Base-by-base conservation (phyloP, 2,329 filamentous ascomycete species). In the Colletotrichum lupini region DNA sequence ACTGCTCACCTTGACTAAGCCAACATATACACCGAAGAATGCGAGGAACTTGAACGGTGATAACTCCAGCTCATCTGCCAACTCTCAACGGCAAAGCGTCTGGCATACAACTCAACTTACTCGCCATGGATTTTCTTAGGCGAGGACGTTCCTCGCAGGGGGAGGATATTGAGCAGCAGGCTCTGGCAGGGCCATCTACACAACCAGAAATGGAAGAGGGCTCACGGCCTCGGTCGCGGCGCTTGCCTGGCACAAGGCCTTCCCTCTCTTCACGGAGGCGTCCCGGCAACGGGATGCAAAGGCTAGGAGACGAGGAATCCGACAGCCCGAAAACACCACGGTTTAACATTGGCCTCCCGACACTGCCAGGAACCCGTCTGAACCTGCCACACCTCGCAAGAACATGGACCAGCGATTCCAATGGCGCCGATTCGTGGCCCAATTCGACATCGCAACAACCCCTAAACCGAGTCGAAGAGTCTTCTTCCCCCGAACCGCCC, bases 321-420 rank as follows among this genome's bases (percentile, higher is more conserved):
- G 82, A 85, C 59, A 86, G 83, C 24, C 86, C 87, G 42, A 90
- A 90, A 77, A 84, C 85, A 1, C 85, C 87, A 2, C 80, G 81
- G 3, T 83, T 85, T 61, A 77, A 80, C 22, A 76, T 85, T 4
- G 80, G 80, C 4, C 76, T 83, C 67, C 80, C 82, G n/a, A 78
- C 79, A 35, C 75, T 87, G 28, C 82, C 86, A 12, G 83, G 82
- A 35, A 84, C 83, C 30, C 80, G 83, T 62, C 76, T 87, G 30
- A 79, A 83, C 67, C 78, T 87, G 30, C 85, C 85, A 1, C 81
- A 83, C 63, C 79, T 87, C 16, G 79, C 78, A 66, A 81, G 83
- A 68, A 82, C 82, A 1, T 82, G 83, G 80, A 82, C 82, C 22
- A 78, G 76, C 70, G 79, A 79, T n/a, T 82, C 81, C 19, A 81